Base-by-base conservation (phyloP, 1,139 yeast genomes). In the Pneumocystis wakefieldiae region DNA sequence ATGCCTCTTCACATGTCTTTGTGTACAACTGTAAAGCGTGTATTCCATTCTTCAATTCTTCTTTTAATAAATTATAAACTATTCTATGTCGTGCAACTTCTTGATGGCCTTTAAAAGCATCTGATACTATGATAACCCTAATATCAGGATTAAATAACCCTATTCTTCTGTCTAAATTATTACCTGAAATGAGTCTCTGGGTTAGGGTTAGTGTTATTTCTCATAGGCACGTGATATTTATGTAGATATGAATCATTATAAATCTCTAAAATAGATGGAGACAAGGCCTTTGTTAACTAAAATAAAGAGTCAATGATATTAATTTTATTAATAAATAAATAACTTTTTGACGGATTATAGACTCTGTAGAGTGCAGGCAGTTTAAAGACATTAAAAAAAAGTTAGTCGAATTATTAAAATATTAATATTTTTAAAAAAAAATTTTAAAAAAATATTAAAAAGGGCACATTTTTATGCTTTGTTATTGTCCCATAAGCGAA, bases 11-110 rank as follows among this genome's bases (percentile, higher is more conserved):
- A 0, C 82, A 81, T 0, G 97, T 90, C 73, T 87, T 87, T 0
- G 96, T 86, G 71, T 84, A 83, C 75, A 92, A 79, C 72, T 89
- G 97, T 66, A 92, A 76, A 0, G 97, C 97, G 76, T 92, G 98
- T 29, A 92, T 83, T 0, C 95, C 92, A 62, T 76, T 77, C 63
- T 80, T 78, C 71, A 91, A 76, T 72, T 90, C 96, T 53, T 87
- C 89, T 67, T 82, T 82, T 60, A 92, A 76, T 62, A 87, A 73
- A 62, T 76, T 76, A 72, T 90, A 91, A 0, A 92, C 80, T 71
- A 85, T 73, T 65, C 97, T 76, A 75, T 92, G 97, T 71, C 98
- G 81, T 38, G 82, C 75, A 0, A 96, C 95, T 71, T 85, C 79
- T 36, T 78, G 73, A 72, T 83, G 78, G 0, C 94, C 95, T 59